Base-by-base conservation (phyloP, 2,329 filamentous ascomycete genomes). In the Cordyceps fumosorosea region DNA sequence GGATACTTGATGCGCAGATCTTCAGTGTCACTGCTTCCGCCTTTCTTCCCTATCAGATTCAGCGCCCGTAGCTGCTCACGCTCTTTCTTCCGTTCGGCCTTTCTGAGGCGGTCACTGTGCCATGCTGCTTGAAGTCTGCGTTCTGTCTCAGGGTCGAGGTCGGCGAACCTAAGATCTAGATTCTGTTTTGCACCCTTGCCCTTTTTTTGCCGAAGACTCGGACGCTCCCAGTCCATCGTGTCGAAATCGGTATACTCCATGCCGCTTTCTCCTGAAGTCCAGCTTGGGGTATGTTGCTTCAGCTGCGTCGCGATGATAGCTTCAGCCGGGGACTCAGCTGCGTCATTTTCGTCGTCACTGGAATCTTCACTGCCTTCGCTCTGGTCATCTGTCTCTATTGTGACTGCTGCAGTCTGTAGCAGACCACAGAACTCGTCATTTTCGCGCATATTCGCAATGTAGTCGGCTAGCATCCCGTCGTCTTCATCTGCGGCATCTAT, bases 151-250 rank as follows among this genome's bases (percentile, higher is more conserved):
- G 84, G 84, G 67, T 93, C 89, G 0, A 89, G 72, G 24, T 84
- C 77, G 60, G 86, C 77, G 16, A 80, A 74, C 5, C 79, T 77
- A 52, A 81, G 73, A 58, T 60, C 44, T 6, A 63, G 52, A 40
- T 81, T 77, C 52, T 78, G 80, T 65, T 84, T 83, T 16, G 81
- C 79, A 50, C 84, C 85, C 72, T 89, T 91, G 66, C 82, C 78
- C 69, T 85, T 88, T 65, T 81, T 85, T 51, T 74, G 73, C 61
- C 80, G 83, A 6, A 92, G 73, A 59, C 86, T 91, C 1, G 87
- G 86, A 29, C 87, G 81, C 18, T 89, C 83, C 75, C 89, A 91
- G 69, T 96, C 90, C 88, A 95, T 93, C 51, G 96, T 79, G 69
- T 96, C 91, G 65, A 96, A 88, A 10, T 86, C 89, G 64, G 88